Base-by-base conservation (phyloP, 495 filamentous ascomycete species). In the Paragyromitra xinjiangensis region DNA sequence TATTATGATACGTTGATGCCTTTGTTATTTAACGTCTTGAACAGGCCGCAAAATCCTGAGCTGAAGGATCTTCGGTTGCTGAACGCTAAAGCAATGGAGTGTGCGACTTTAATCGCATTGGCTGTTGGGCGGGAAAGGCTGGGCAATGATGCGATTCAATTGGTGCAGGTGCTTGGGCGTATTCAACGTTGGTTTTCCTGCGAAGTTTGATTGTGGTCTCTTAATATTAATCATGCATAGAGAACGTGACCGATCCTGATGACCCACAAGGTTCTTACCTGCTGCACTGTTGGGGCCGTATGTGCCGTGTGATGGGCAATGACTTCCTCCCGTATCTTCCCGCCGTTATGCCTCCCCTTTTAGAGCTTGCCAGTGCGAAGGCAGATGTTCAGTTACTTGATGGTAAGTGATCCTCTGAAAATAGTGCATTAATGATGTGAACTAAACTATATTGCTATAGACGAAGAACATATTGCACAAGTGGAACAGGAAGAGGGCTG, bases 71-170 rank as follows among this genome's bases (percentile, higher is more conserved):
- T 93, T 83, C 88, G 96, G 55, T 84, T 98, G 39, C 89, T 99
- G 37, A 89, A 94, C 77, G 95, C 96, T 14, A 99, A 99, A 86
- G 96, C 96, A 9, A 99, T 99, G 96, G 96, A 99, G 86, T 99
- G 96, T 84, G 96, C 96, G 42, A 98, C 96, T 14, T 85, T 99
- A 55, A 98, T 99, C 82, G 95, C 96, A 7, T 86, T 99, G 40
- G 96, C 96, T 14, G 96, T 99, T 71, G 95, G 96, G 29, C 94
- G 94, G 84, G 91, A 94, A 83, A 92, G 92, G 74, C 93, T 99
- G 84, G 95, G 93, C 16, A 85, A 87, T 69, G 95, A 99, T 84
- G 95, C 95, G 5, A 84, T 95, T 83, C 89, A 88, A 51, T 86
- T 99, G 40, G 94, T 98, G 34, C 89, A 96, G 78, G 87, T 97